A percentile compares a stretch with the other conserved stretches of the same genome.
Evolutionary conservation across 2,329 filamentous ascomycete species (phyloP).

Genomic region (Podosphaera fusca): DNA sequence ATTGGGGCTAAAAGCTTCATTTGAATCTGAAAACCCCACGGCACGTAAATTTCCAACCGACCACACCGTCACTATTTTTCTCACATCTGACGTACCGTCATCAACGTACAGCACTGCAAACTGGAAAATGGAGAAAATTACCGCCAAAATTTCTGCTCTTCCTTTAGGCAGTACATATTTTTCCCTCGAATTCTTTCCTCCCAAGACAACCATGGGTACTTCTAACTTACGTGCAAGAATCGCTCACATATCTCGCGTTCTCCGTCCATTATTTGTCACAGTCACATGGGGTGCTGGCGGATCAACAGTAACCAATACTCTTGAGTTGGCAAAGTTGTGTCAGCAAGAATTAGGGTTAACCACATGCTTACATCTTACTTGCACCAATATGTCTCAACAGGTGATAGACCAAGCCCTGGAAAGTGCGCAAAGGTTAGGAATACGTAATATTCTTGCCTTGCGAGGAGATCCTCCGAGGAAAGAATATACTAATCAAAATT

Average conservation of each 20-base stretch:
- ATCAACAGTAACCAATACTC: slow-evolving; percentile 70
- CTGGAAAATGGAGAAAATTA: slow-evolving; percentile 45
- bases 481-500: slow-evolving; percentile 37
- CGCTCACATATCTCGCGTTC: slow-evolving; percentile 78
- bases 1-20: too few relatives aligned
- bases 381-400: slow-evolving; percentile 83
- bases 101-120: too few relatives aligned
- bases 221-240: slow-evolving; percentile 82
- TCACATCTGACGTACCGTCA: too few relatives aligned
- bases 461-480: slow-evolving; percentile 76
- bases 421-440: slow-evolving; percentile 71
- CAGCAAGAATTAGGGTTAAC: slow-evolving; percentile 80
- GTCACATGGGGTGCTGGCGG: slow-evolving; percentile 96
- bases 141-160: slow-evolving; percentile 81
- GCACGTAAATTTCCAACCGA: too few relatives aligned
- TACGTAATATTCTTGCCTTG: slow-evolving; percentile 81
- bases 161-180: slow-evolving; percentile 67
- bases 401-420: slow-evolving; percentile 76
- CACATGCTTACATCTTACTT: slow-evolving; percentile 87
- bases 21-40: too few relatives aligned
- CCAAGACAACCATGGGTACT: slow-evolving; percentile 89
- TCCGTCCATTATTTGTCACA: slow-evolving; percentile 84
- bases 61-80: too few relatives aligned
- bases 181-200: slow-evolving; percentile 97
- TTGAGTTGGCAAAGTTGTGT: slow-evolving; percentile 86